Percentiles rank a stretch among this genome's conserved stretches.
Conservation (phyloP, 805 yeast species). For the Tetrapisispora fleetii region DNA sequence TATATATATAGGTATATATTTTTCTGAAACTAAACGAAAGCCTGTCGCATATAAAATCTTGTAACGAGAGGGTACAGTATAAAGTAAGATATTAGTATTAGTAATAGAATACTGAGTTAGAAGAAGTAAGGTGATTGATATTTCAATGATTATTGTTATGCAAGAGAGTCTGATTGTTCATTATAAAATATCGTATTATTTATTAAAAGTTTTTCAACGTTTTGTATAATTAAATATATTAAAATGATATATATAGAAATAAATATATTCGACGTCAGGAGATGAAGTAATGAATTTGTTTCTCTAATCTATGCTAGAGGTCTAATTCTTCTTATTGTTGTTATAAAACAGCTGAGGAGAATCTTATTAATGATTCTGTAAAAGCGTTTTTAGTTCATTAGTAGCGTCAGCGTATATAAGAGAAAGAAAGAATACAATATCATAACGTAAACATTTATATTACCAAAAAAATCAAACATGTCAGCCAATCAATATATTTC, state of each 20-base stretch:
- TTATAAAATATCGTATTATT: not conserved
- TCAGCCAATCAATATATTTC: constrained; percentile 17
- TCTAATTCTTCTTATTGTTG: not conserved
- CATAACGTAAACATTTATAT: not conserved
- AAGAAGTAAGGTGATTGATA: not conserved
- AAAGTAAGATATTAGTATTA: not conserved
- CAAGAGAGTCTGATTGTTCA: not conserved
- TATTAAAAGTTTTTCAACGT: not conserved
- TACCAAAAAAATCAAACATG: constrained; percentile 28
- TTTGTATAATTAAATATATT: not conserved
- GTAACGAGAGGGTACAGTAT: no score
- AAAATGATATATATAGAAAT: not conserved
- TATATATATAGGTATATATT: not conserved
- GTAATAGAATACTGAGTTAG: not conserved
- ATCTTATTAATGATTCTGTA: not conserved
- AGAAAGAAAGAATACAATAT: not conserved
- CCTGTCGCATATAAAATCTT: no score
- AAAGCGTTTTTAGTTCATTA: not conserved
- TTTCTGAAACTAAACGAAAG: not conserved
- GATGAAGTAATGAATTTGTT: not conserved
- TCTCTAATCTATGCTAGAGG: not conserved
- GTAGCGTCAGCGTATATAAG: not conserved
- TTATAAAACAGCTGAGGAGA: not conserved
- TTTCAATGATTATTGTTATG: not conserved
- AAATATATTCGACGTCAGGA: not conserved